These are phyloP conservation scores for Lasiodiplodia sp. DNA, from an alignment of 2,329 filamentous ascomycete species.

Conservation along the genomic window DNA sequence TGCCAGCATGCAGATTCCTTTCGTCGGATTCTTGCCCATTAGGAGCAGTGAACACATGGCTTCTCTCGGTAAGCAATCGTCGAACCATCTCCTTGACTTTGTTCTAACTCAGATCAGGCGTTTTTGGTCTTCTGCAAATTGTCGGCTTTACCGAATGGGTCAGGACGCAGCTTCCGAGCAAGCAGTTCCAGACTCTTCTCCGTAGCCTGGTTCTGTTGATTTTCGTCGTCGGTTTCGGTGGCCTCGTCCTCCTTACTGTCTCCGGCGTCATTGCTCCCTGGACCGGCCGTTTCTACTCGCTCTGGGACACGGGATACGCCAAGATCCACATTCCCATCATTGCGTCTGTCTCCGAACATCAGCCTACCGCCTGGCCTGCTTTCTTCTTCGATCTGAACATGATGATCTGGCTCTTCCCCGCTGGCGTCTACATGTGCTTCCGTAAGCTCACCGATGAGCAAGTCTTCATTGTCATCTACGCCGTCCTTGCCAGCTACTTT, in stretches of 20 bases:
- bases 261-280: slow-evolving; percentile 94
- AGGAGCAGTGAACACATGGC: slow-evolving; percentile 99
- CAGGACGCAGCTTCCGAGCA: slow-evolving; percentile 83
- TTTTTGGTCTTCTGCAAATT: slow-evolving; percentile 94
- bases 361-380: slow-evolving; percentile 97
- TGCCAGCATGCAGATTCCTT: slow-evolving; percentile 99
- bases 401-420: slow-evolving; percentile 98
- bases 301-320: slow-evolving; percentile 98
- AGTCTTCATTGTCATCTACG: slow-evolving; percentile 96
- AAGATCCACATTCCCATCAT: slow-evolving; percentile 99
- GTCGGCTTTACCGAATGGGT: slow-evolving; percentile 92
- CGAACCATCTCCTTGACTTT: background rate
- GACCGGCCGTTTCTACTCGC: slow-evolving; percentile 98
- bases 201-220: slow-evolving; percentile 76
- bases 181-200: slow-evolving; percentile 92
- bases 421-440: slow-evolving; percentile 98
- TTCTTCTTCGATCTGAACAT: slow-evolving; percentile 99
- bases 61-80: slow-evolving; percentile 73
- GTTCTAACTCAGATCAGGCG: slow-evolving; percentile 63
- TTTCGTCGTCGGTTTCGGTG: slow-evolving; percentile 75
- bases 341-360: slow-evolving; percentile 98
- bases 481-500: slow-evolving; percentile 97
- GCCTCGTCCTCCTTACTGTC: slow-evolving; percentile 83
- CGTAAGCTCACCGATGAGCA: slow-evolving; percentile 92
- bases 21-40: slow-evolving; percentile 95